Evolutionary conservation across 805 yeast species (phyloP), one percentile per base, ranked within the genome.

Genomic region (Kuraishia ogatae): DNA sequence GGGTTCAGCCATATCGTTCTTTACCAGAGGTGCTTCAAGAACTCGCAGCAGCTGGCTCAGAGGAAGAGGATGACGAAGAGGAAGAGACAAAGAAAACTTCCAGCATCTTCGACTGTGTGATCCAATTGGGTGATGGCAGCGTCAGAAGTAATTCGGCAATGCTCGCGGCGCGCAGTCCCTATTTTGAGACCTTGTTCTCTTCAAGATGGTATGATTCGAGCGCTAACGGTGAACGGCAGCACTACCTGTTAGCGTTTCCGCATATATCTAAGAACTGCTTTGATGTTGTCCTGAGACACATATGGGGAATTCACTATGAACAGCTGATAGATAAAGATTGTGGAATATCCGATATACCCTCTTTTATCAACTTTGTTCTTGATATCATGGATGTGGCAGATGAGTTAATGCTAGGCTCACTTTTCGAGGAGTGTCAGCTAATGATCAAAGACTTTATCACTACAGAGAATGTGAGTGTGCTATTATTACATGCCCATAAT

Each of bases 361-460:
- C 76, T 1, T 83, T 84, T 56, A 73, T 85, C 21, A 80, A 79
- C 55, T 64, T 73, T 48, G 69, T 82, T 2, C 69, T 91, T 23
- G 88, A 82, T 13, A 63, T 87, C 39, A 72, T 88, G 54, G 83
- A 79, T 53, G 65, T 81, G 2, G 69, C 87, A 2, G 92, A 89
- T 63, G 85, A 84, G 60, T 65, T 90, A 8, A 65, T 87, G 59
- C 62, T 89, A 29, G 74, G 77, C 35, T 82, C 79, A 15, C 71
- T 89, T 50, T 83, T 83, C 56, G 77, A 80, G 49, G 68, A 81
- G 39, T 79, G 89, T 53, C 91, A 91, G 62, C 65, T 81, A 43
- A 77, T 77, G 48, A 67, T 87, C 20, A 78, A 80, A 55, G 84
- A 81, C 57, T 79, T 79, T 50, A 77, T 85, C 20, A 68, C 66